phyloP scores from a whole-genome alignment of 2,329 filamentous ascomycete species.

The Nannizziopsis barbatae region DNA sequence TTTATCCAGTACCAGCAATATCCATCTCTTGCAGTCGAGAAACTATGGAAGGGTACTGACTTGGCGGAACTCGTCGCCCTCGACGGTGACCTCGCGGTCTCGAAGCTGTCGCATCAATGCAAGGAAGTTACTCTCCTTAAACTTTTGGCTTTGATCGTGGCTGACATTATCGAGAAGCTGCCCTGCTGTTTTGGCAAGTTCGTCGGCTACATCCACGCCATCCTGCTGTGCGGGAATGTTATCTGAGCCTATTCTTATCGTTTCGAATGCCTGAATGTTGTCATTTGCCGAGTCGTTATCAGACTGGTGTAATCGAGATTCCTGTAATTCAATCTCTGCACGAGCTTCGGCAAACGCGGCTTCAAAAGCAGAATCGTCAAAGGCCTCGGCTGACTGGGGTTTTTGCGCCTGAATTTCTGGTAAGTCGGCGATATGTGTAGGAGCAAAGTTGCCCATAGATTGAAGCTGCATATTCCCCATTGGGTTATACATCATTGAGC shows the following conservation, averaged over 20 bases:
- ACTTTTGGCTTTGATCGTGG: slow-evolving; percentile 60
- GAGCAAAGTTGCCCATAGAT: not conserved
- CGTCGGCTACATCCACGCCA: slow-evolving; percentile 46
- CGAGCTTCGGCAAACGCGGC: slow-evolving; percentile 35
- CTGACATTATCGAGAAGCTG: slow-evolving; percentile 58
- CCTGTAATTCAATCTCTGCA: slow-evolving; percentile 28
- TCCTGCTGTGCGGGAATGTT: slow-evolving; percentile 30
- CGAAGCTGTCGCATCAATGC: slow-evolving; percentile 64
- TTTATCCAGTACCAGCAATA: slow-evolving; percentile 27
- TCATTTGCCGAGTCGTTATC: not conserved
- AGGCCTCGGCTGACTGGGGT: slow-evolving; percentile 26
- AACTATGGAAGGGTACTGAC: slow-evolving; percentile 36
- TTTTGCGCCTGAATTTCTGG: slow-evolving; percentile 20
- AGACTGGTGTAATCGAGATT: slow-evolving; percentile 14
- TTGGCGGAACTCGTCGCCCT: slow-evolving; percentile 50
- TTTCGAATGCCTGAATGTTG: slow-evolving; percentile 14
- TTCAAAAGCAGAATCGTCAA: slow-evolving; percentile 38
- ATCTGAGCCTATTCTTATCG: slow-evolving; percentile 35
- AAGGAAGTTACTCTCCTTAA: slow-evolving; percentile 66
- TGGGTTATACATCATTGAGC: slow-evolving; percentile 1
- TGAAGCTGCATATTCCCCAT: slow-evolving; percentile 3
- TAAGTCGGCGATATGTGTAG: not conserved
- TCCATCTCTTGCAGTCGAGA: slow-evolving; percentile 22
- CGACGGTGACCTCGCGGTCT: slow-evolving; percentile 59
- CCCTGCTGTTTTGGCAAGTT: slow-evolving; percentile 60